Evolutionary conservation across 805 yeast species (phyloP), one percentile per base, ranked within the genome.

Genomic region (Kazachstania kunashirensis): DNA sequence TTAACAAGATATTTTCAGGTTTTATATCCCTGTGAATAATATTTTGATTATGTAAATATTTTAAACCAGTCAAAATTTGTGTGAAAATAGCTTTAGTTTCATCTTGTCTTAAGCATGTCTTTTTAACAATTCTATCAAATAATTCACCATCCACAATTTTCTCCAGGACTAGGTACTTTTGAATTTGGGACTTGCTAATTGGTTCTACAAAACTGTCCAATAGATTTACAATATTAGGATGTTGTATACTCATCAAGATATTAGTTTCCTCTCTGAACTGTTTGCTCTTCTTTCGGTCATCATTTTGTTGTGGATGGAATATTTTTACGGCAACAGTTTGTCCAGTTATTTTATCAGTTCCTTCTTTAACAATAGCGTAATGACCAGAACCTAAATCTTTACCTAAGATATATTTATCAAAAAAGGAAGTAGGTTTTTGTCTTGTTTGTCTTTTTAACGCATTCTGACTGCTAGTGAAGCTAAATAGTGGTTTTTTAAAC

Each of bases 341-440:
- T 0, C 85, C 84, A 0, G 77, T 68, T 6, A 58, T 55, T 45
- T 76, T 70, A 43, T 73, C 68, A 6, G 65, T 63, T 2, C 84
- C 84, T 45, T 79, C 83, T 50, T 75, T 78, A 3, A 82, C 92
- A n/a, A 75, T 75, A 0, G 92, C 89, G 49, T 82, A 82, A 57
- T 82, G 89, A 0, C 92, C 92, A 4, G 79, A 61, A 0, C 92
- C 92, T 16, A 82, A 57, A 44, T 77, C 73, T 38, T 64, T 66
- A 0, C 83, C 84, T 14, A 64, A 32, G 1, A 56, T 33, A 36
- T 63, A 66, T 39, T 70, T 69, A 48, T 78, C 82, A 42, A 70
- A 73, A 37, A 81, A 74, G 2, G 79, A 66, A 19, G 42, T 45
- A n/a, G 55, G 42, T 31, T 41, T 47, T 33, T 33, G 35, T 24